Evolutionary conservation across 2,329 filamentous ascomycete genomes (phyloP).

Genomic region (Purpureocillium lavendulum): DNA sequence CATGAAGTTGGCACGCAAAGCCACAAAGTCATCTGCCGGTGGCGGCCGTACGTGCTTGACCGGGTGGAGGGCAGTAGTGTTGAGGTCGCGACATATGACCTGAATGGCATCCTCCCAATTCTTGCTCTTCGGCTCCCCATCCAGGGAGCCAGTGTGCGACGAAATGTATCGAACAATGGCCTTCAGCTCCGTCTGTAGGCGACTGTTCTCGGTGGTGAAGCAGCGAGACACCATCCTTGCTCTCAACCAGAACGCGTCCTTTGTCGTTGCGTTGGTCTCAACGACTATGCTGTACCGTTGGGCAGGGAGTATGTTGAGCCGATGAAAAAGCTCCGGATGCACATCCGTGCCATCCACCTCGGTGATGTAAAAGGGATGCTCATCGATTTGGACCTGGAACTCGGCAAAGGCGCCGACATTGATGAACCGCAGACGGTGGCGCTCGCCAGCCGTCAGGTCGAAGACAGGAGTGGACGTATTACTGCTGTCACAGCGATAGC

Average conservation of each 20-base stretch:
- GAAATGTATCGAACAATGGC: constrained; percentile 21
- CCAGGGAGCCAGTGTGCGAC: fast-evolving
- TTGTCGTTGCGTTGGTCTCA: constrained; percentile 46
- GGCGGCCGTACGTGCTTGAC: constrained; percentile 25
- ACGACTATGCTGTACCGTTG: constrained; percentile 64
- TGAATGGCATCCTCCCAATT: constrained; percentile 41
- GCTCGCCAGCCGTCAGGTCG: constrained; percentile 41
- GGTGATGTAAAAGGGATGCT: constrained; percentile 54
- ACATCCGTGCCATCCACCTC: constrained; percentile 65
- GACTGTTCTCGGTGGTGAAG: constrained; percentile 22
- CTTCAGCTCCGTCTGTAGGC: constrained; percentile 20
- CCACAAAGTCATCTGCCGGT: constrained; percentile 29
- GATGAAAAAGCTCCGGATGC: constrained; percentile 47
- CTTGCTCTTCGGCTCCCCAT: constrained; percentile 25
- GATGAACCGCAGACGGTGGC: constrained; percentile 58
- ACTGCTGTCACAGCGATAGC: constrained; percentile 35
- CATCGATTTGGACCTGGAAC: constrained; percentile 64
- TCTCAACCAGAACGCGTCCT: constrained; percentile 54
- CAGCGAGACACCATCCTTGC: constrained; percentile 37
- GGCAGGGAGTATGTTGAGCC: constrained; percentile 59
- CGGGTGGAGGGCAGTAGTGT: constrained; percentile 37
- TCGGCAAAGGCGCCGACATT: constrained; percentile 65
- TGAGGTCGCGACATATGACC: constrained; percentile 43
- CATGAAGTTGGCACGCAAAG: constrained; percentile 44
- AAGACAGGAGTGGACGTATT: constrained; percentile 30